Conservation (phyloP, 116 monocot species). For the Papilionanthe hybrid region DNA sequence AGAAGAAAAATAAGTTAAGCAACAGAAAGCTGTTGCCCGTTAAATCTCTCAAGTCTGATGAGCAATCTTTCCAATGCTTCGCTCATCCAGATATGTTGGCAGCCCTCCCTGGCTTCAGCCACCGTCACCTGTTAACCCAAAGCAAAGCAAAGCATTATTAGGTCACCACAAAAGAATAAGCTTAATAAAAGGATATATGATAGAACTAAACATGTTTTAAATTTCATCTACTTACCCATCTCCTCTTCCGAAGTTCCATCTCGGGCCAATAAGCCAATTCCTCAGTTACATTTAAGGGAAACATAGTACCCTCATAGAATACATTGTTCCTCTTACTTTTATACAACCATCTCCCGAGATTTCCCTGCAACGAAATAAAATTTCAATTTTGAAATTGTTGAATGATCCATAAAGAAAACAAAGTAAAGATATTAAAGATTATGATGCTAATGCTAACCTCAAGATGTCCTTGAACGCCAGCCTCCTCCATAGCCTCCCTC, state of each 20-base stretch:
- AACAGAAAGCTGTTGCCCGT: no score
- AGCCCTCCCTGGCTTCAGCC: conserved; percentile 21
- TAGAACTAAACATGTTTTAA: background rate
- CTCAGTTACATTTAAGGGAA: conserved; percentile 32
- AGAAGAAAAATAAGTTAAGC: background rate
- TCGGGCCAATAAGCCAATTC: conserved; percentile 29
- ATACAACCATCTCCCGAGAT: conserved; percentile 31
- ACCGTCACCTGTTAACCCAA: conserved; percentile 4
- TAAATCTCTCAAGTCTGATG: conserved; percentile 4
- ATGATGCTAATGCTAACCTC: conserved; percentile 12
- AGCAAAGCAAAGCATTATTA: background rate
- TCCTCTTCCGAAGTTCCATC: conserved; percentile 27
- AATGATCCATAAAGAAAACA: no score
- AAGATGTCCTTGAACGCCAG: conserved; percentile 24
- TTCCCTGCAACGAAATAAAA: conserved; percentile 5
- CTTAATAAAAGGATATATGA: background rate
- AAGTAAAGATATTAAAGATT: background rate
- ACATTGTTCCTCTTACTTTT: conserved; percentile 19
- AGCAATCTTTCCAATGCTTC: conserved; percentile 24
- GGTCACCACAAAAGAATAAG: background rate
- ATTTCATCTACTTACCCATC: conserved; percentile 10
- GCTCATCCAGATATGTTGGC: conserved; percentile 24
- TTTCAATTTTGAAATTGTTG: no score
- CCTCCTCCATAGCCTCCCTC: conserved; percentile 34
- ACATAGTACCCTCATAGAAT: conserved; percentile 34